Evolutionary conservation across 2,329 filamentous ascomycete species (phyloP).

Genomic region (Ophiostoma fasciatum): DNA sequence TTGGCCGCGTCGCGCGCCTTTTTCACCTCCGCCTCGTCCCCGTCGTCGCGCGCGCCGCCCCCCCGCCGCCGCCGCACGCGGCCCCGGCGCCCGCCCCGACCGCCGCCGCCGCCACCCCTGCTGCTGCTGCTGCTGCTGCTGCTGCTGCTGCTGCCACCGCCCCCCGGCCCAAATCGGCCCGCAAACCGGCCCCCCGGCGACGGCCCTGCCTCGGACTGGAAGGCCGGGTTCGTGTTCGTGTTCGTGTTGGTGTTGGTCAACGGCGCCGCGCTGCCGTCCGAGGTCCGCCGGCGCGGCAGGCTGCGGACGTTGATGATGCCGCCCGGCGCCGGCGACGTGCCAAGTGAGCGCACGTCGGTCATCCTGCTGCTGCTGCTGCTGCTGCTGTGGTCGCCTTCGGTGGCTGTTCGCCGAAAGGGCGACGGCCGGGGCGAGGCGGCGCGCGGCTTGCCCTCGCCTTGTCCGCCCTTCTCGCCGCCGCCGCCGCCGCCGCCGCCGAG

Average conservation of each 20-base stretch:
- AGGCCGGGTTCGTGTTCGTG: not conserved
- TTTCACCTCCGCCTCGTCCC: slow-evolving; percentile 2
- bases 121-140: not conserved
- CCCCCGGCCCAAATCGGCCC: not conserved
- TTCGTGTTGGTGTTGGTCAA: not conserved
- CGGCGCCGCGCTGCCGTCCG: not conserved
- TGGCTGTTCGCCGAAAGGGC: no score
- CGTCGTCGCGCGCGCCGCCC: no score
- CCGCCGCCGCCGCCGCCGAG: slow-evolving; percentile 5
- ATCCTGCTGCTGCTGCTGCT: not conserved
- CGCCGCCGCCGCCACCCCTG: slow-evolving; percentile 2
- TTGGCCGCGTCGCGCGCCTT: not conserved
- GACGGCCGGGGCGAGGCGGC: no score
- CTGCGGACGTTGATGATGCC: slow-evolving; percentile 17
- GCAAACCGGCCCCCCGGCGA: not conserved
- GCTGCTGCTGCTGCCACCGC: not conserved
- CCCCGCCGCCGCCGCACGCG: not conserved
- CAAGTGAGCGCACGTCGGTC: not conserved
- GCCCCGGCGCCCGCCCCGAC: slow-evolving; percentile 1
- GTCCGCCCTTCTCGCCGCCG: not conserved
- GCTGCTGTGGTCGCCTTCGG: not conserved
- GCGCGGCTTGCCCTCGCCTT: no score
- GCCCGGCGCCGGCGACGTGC: not conserved
- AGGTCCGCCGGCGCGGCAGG: slow-evolving; percentile 7
- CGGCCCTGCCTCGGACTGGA: not conserved